A percentile compares a stretch with the other conserved stretches of the same genome.
Conservation (phyloP, 305 asterid genomes). For the Fraxinus velutina region DNA sequence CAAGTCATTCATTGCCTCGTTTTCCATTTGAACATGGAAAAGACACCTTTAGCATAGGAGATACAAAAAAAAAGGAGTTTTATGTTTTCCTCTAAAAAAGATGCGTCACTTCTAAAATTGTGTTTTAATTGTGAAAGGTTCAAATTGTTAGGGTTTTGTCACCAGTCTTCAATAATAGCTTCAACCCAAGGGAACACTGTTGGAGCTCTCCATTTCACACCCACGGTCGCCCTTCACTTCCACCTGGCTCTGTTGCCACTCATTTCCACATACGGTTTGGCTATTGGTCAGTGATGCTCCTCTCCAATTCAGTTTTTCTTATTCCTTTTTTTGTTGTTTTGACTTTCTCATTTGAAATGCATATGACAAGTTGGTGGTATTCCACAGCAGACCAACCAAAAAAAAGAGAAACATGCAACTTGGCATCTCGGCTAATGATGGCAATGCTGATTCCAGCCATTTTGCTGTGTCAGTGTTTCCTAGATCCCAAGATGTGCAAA, state of each 20-base stretch:
- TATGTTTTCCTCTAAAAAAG: not conserved
- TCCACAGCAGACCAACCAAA: not conserved
- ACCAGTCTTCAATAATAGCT: not conserved
- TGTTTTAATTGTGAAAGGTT: not conserved
- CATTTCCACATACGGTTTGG: not conserved
- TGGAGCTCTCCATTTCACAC: not conserved
- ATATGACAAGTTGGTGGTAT: not conserved
- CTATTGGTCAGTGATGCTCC: not conserved
- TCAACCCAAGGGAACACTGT: not conserved
- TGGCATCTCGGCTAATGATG: not conserved
- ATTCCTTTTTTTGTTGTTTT: not conserved
- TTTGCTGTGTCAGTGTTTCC: not conserved
- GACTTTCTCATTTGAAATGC: not conserved
- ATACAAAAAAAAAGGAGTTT: no score
- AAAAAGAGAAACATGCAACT: not conserved
- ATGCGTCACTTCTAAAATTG: not conserved
- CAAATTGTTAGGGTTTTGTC: not conserved
- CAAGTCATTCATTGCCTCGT: not conserved
- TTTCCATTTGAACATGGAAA: not conserved
- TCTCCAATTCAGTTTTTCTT: not conserved
- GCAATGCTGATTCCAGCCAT: not conserved
- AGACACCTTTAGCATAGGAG: not conserved
- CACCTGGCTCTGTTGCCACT: not conserved
- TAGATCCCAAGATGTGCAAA: not conserved
- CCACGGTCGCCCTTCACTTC: not conserved